Percentiles rank a stretch among this genome's conserved stretches.
Evolutionary conservation across 169 alveolate species (phyloP).

Genomic region (Cryptosporidium bovis): DNA sequence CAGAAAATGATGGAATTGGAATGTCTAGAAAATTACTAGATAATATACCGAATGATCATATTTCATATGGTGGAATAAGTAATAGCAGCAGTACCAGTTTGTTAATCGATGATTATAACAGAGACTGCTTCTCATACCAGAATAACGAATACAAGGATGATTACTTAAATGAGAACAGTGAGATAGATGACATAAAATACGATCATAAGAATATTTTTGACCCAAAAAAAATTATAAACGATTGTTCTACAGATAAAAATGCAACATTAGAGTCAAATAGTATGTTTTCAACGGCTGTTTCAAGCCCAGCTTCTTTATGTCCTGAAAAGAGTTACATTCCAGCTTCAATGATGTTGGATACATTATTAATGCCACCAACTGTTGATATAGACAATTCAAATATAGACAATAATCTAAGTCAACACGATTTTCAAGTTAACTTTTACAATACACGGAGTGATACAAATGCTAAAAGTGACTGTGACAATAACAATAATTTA

Average conservation of each 20-base stretch:
- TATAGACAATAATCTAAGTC: neutral
- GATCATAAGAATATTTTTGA: conserved; percentile 2
- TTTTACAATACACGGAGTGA: neutral
- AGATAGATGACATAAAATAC: conserved; percentile 1
- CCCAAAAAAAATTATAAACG: conserved; percentile 14
- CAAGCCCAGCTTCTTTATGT: conserved; percentile 69
- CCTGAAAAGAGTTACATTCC: conserved; percentile 59
- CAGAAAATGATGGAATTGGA: neutral
- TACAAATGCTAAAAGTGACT: neutral
- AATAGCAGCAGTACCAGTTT: neutral
- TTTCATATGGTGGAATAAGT: conserved; percentile 2
- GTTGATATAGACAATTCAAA: conserved; percentile 30
- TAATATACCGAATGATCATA: conserved; percentile 3
- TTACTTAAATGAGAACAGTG: conserved; percentile 18
- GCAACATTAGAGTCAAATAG: conserved; percentile 38
- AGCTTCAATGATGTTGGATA: conserved; percentile 27
- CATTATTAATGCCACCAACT: conserved; percentile 62
- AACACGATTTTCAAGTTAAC: neutral
- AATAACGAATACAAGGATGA: conserved; percentile 6
- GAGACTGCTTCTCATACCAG: conserved; percentile 15
- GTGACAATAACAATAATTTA: neutral
- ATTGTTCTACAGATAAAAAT: conserved; percentile 21
- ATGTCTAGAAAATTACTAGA: conserved; percentile 6
- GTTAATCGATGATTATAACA: conserved; percentile 19
- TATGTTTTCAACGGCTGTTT: conserved; percentile 55